Conservation (phyloP, 352 stramenopile genomes). For the Globisporangium polare region DNA sequence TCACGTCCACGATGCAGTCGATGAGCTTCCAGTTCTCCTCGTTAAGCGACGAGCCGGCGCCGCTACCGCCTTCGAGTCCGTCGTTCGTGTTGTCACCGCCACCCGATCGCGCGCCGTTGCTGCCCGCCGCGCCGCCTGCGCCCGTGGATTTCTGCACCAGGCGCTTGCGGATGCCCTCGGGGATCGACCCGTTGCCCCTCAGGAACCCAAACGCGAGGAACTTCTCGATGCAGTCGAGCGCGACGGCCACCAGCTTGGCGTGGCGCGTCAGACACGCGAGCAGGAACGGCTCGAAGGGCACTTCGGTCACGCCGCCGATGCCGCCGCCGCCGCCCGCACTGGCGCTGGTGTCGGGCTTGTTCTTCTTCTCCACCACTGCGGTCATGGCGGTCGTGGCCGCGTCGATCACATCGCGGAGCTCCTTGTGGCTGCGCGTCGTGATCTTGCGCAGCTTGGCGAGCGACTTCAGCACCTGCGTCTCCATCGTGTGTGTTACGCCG, state of each 20-base stretch:
- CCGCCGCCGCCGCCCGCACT: conserved; percentile 13
- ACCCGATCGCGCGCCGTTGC: conserved; percentile 4
- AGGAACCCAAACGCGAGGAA: conserved; percentile 88
- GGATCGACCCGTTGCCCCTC: conserved; percentile 53
- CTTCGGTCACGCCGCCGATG: conserved; percentile 31
- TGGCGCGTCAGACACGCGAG: conserved; percentile 70
- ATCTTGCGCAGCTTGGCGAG: conserved; percentile 77
- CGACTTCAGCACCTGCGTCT: conserved; percentile 65
- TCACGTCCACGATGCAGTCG: conserved; percentile 85
- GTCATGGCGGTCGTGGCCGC: conserved; percentile 43
- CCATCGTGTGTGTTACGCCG: conserved; percentile 28
- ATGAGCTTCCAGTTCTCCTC: conserved; percentile 75
- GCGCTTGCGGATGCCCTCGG: conserved; percentile 55
- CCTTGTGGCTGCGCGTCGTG: conserved; percentile 64
- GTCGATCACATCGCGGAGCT: conserved; percentile 71
- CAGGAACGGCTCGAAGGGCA: conserved; percentile 74
- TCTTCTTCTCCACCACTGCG: conserved; percentile 27
- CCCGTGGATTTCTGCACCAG: conserved; percentile 49
- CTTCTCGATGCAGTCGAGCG: conserved; percentile 90
- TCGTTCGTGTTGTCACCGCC: conserved; percentile 14
- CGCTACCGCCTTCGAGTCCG: conserved; percentile 11
- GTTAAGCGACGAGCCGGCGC: conserved; percentile 23
- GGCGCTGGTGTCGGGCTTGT: conserved; percentile 8
- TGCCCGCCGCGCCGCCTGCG: conserved; percentile 14
- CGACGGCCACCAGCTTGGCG: conserved; percentile 70